Evolutionary conservation across 345 rosid species (phyloP).

Genomic region (Linum usitatissimum): DNA sequence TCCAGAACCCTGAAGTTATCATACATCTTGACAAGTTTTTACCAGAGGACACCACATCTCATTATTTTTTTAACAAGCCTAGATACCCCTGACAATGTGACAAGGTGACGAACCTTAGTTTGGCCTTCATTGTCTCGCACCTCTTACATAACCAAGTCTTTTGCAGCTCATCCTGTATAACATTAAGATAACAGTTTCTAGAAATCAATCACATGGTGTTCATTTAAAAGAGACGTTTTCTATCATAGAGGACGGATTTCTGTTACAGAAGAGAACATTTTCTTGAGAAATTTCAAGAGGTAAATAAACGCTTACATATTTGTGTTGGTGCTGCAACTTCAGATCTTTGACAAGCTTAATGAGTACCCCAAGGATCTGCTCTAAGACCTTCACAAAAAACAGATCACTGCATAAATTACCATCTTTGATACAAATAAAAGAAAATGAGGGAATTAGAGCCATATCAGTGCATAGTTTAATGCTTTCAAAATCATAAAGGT

Average conservation of each 20-base stretch:
- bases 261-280: background rate
- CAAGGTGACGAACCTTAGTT: slow-evolving; percentile 51
- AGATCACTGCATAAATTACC: slow-evolving; percentile 11
- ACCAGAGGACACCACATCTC: background rate
- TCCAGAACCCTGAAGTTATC: slow-evolving; percentile 56
- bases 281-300: background rate
- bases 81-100: background rate
- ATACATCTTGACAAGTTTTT: background rate
- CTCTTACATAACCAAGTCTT: slow-evolving; percentile 90
- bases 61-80: background rate
- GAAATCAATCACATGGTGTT: background rate
- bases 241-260: background rate
- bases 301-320: slow-evolving; percentile 45
- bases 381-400: slow-evolving; percentile 54
- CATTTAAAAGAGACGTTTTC: background rate
- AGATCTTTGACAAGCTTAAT: slow-evolving; percentile 96
- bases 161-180: slow-evolving; percentile 71
- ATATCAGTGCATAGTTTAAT: slow-evolving; percentile 1
- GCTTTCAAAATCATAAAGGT: background rate
- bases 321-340: slow-evolving; percentile 88
- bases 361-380: slow-evolving; percentile 90
- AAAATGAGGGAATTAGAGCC: background rate
- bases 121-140: slow-evolving; percentile 95
- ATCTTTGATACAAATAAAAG: background rate
- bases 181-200: slow-evolving; percentile 4